Conservation (phyloP, 2,329 filamentous ascomycete species). For the Lasiodiplodia hormozganensis region DNA sequence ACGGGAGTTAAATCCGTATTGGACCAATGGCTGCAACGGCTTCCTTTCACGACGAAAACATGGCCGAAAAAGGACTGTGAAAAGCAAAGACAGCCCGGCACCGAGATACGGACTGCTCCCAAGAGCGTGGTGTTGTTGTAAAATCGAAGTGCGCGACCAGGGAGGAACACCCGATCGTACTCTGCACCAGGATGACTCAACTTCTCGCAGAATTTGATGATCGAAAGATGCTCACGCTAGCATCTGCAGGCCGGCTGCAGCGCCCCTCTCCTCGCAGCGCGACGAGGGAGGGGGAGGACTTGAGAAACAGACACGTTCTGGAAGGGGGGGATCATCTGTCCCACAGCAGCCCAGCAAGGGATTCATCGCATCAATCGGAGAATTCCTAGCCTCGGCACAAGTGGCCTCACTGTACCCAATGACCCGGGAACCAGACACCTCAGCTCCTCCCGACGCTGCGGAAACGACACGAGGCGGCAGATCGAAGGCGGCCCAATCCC, state of each 20-base stretch:
- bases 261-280: neutral
- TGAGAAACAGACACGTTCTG: constrained; percentile 10
- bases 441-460: neutral
- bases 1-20: neutral
- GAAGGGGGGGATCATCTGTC: constrained; percentile 7
- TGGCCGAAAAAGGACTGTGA: neutral
- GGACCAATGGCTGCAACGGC: neutral
- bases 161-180: neutral
- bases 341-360: constrained; percentile 5
- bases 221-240: constrained; percentile 3
- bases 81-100: neutral
- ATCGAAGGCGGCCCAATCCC: neutral
- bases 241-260: neutral
- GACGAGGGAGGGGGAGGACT: neutral
- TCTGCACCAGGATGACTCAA: neutral
- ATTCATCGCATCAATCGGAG: constrained; percentile 7
- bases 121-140: neutral
- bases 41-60: neutral
- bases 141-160: neutral
- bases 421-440: neutral
- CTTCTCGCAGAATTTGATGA: neutral
- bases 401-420: neutral
- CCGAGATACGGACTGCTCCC: neutral
- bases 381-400: constrained; percentile 1
- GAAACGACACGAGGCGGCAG: neutral